These are phyloP conservation scores for Myxozyma udenii DNA, from an alignment of 805 yeast species.

Conservation along the genomic window DNA sequence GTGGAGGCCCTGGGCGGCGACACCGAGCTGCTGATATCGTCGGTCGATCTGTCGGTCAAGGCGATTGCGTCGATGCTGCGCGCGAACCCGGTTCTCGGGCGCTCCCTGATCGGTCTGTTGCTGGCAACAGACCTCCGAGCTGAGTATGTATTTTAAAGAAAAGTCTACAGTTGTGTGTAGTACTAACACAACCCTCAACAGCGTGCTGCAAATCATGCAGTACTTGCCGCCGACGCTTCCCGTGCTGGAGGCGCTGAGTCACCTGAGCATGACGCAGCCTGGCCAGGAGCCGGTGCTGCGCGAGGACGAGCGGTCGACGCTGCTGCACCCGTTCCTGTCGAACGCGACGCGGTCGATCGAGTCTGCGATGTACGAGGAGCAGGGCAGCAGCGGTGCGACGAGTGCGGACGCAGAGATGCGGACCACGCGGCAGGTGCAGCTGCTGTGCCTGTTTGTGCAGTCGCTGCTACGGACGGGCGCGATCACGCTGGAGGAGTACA, in stretches of 20 bases:
- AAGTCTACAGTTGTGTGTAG: neutral
- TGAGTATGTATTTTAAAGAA: slow-evolving; percentile 7
- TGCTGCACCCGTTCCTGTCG: slow-evolving; percentile 21
- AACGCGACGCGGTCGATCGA: slow-evolving; percentile 21
- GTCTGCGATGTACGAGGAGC: neutral
- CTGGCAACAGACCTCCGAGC: slow-evolving; percentile 13
- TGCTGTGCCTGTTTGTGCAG: slow-evolving; percentile 22
- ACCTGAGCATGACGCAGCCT: neutral
- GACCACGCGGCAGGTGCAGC: slow-evolving; percentile 20
- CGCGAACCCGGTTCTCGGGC: slow-evolving; percentile 12
- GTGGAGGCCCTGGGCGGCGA: slow-evolving; percentile 7
- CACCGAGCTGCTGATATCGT: slow-evolving; percentile 10
- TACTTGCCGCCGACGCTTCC: slow-evolving; percentile 21
- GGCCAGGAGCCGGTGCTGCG: neutral
- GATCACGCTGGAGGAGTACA: slow-evolving; percentile 18
- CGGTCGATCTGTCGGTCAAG: slow-evolving; percentile 18
- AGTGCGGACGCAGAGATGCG: neutral
- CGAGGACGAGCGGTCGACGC: slow-evolving; percentile 20
- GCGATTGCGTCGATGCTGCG: slow-evolving; percentile 17
- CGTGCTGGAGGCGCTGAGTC: slow-evolving; percentile 20
- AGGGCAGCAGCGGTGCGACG: neutral
- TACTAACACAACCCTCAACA: slow-evolving; percentile 1
- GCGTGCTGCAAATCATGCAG: slow-evolving; percentile 20
- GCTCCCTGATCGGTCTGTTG: slow-evolving; percentile 14
- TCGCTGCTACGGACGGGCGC: slow-evolving; percentile 20